A percentile compares a stretch with the other conserved stretches of the same genome.
These are phyloP conservation scores for Crithidia acanthocephali DNA, from an alignment of 208 protist genomes.

Conservation along the genomic window DNA sequence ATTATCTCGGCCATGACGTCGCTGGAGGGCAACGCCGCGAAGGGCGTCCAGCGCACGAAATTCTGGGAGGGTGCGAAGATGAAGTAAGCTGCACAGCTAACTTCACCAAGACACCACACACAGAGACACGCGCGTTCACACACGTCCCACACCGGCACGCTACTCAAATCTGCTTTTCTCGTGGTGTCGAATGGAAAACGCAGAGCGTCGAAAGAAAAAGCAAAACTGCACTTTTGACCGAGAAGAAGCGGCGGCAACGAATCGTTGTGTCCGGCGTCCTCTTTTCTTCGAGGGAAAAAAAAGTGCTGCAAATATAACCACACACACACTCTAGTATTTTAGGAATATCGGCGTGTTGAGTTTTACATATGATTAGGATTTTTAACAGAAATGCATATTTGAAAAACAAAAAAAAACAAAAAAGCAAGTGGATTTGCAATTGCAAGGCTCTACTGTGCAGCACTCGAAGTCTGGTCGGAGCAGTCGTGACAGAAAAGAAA, in stretches of 20 bases:
- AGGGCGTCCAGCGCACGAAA: conserved; percentile 79
- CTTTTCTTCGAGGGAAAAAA: conserved; percentile 5
- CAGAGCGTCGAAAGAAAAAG: neutral
- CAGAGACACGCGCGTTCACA: neutral
- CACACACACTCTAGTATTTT: conserved; percentile 26
- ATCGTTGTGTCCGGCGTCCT: neutral
- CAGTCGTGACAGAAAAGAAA: too few relatives aligned
- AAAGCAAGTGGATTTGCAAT: neutral
- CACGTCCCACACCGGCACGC: neutral
- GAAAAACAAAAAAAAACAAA: neutral
- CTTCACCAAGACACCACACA: neutral
- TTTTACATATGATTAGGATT: conserved; percentile 27
- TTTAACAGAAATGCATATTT: conserved; percentile 7
- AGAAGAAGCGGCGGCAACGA: neutral
- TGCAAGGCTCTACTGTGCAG: too few relatives aligned
- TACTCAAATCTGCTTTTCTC: neutral
- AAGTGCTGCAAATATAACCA: neutral
- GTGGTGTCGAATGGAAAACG: neutral
- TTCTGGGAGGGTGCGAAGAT: conserved; percentile 82
- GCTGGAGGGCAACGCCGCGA: conserved; percentile 80
- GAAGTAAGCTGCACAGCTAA: conserved; percentile 40
- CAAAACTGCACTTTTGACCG: neutral
- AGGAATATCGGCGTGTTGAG: conserved; percentile 23
- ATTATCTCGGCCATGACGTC: conserved; percentile 93
- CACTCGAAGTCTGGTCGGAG: too few relatives aligned